phyloP scores from a whole-genome alignment of 805 yeast genomes.

The Yamadazyma nakazawae region DNA sequence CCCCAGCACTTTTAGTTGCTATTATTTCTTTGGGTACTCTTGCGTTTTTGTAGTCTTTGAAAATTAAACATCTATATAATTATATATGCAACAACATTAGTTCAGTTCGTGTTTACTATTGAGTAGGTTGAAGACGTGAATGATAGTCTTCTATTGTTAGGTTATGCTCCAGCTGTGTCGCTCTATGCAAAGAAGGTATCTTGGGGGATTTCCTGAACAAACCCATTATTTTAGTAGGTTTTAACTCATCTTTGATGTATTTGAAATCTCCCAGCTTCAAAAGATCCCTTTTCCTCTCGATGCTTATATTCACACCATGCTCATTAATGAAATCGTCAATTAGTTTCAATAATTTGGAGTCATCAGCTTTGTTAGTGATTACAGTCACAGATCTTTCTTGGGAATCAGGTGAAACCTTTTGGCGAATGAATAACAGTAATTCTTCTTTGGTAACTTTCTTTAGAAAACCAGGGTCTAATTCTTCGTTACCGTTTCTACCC shows the following conservation, averaged over 20 bases:
- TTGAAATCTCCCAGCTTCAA: background rate
- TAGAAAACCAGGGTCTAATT: conserved; percentile 30
- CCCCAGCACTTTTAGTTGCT: background rate
- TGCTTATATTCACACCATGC: background rate
- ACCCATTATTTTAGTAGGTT: background rate
- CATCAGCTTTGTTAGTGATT: conserved; percentile 3
- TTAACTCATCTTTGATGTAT: background rate
- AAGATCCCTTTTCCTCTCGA: background rate
- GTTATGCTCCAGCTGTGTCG: background rate
- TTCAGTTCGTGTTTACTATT: background rate
- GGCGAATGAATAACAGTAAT: conserved; percentile 1
- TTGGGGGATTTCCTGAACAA: background rate
- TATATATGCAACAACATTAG: too few relatives aligned
- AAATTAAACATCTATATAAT: background rate
- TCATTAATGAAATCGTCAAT: background rate
- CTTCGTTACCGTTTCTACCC: conserved; percentile 26
- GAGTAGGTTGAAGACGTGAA: background rate
- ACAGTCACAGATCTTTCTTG: conserved; percentile 2
- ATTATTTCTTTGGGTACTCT: background rate
- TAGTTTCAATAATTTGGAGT: background rate
- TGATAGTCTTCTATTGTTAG: background rate
- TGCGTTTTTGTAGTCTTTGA: background rate
- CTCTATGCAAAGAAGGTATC: background rate
- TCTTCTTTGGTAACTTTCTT: conserved; percentile 21
- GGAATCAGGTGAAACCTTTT: conserved; percentile 9